Evolutionary conservation across 2,329 filamentous ascomycete species (phyloP), one percentile per base, ranked within the genome.

Genomic region (Fusarium secorum): DNA sequence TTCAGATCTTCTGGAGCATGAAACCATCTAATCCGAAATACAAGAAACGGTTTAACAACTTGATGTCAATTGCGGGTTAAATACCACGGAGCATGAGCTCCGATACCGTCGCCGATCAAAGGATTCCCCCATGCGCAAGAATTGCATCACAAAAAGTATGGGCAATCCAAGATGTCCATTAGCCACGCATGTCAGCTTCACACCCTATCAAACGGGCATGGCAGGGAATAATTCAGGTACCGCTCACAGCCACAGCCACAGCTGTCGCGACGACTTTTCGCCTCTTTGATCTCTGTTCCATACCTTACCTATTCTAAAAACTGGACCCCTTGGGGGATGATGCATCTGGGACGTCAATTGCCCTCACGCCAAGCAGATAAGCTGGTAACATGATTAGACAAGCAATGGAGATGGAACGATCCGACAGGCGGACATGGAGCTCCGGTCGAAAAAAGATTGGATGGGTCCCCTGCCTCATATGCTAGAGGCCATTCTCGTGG

Each of bases 181-280:
- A 52, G 17, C 33, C 39, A 49, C n/a, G 11, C 35, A 59, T 64
- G 45, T 18, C 44, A 39, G 11, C 30, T 13, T 42, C 22, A 13
- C 54, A 48, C 55, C 24, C 32, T 15, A 22, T 24, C 28, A 46
- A 14, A 22, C 57, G 10, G 39, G 20, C 24, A 26, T 24, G 26
- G 8, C 46, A 64, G 57, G 57, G 46, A 53, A 55, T 63, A 63
- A 63, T 46, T 46, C 46, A 64, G 57, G 57, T 18, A 64, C 56
- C 20, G 22, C 20, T 18, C 22, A 6, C 22, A 44, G 41, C 18
- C 22, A 24, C 58, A 54, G 57, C 57, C 57, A 35, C 57, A 30
- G 9, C 38, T 39, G 17, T 45, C 44, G 38, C 63, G 39, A 30
- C 17, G n/a, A 26, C 41, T 28, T 15, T 51, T 57, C n/a, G 59